Conservation (phyloP, 331 rosid species). For the Pyracantha coccinea region DNA sequence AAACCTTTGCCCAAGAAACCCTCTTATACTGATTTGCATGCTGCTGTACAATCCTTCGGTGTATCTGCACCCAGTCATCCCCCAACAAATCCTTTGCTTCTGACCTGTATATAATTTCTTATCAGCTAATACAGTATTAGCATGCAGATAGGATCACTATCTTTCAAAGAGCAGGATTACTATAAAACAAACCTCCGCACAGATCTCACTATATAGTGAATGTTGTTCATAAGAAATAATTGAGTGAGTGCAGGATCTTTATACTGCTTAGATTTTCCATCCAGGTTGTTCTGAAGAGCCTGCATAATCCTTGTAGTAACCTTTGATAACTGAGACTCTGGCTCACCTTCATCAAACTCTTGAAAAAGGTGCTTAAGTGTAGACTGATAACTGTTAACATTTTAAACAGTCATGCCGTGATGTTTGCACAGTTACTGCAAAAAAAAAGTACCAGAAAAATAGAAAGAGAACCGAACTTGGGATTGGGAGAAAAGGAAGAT, state of each 20-base stretch:
- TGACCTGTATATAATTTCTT: conserved; percentile 44
- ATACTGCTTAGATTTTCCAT: conserved; percentile 95
- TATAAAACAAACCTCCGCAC: conserved; percentile 62
- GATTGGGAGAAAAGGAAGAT: not conserved
- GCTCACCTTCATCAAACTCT: conserved; percentile 59
- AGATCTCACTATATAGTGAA: conserved; percentile 95
- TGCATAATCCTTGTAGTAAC: conserved; percentile 89
- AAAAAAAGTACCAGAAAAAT: not conserved
- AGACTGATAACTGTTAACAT: conserved; percentile 63
- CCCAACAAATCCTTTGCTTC: conserved; percentile 98
- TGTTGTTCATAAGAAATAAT: conserved; percentile 91
- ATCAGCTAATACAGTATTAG: not conserved
- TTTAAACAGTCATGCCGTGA: not conserved
- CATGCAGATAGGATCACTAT: conserved; percentile 5
- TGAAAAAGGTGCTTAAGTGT: conserved; percentile 78
- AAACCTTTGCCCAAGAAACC: conserved; percentile 97
- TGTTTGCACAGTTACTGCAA: not conserved
- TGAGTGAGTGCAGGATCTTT: conserved; percentile 88
- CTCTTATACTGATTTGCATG: conserved; percentile 94
- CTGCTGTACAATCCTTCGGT: conserved; percentile 89
- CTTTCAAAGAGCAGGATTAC: not conserved
- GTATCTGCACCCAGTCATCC: conserved; percentile 99
- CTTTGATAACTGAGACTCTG: conserved; percentile 64
- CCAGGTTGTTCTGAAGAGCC: conserved; percentile 93
- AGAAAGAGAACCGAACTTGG: not conserved